These are phyloP conservation scores for Jamesozyma jinghongensis DNA, from an alignment of 805 yeast species.

Conservation along the genomic window DNA sequence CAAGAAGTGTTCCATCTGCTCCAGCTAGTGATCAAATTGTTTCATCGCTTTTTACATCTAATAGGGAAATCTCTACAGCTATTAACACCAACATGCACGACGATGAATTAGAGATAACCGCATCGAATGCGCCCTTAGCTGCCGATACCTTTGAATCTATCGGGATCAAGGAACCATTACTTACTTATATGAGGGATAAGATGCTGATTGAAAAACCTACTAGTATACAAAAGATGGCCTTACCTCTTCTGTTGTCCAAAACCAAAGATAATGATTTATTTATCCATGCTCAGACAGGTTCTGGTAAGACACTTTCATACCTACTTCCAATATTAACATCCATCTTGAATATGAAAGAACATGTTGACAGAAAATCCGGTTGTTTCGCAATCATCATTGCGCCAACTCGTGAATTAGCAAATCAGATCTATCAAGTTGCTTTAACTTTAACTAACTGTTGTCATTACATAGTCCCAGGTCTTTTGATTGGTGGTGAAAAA, in stretches of 20 bases:
- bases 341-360: constrained; percentile 47
- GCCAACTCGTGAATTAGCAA: constrained; percentile 93
- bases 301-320: constrained; percentile 92
- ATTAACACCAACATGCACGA: constrained; percentile 32
- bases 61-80: constrained; percentile 40
- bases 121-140: constrained; percentile 79
- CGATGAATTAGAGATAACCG: constrained; percentile 30
- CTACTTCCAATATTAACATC: constrained; percentile 72
- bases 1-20: constrained; percentile 6
- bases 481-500: constrained; percentile 97
- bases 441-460: constrained; percentile 65
- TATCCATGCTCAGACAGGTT: constrained; percentile 96
- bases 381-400: constrained; percentile 80
- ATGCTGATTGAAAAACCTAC: constrained; percentile 65
- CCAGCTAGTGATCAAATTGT: constrained; percentile 44
- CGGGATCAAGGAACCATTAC: constrained; percentile 50
- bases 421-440: constrained; percentile 76
- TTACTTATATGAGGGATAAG: constrained; percentile 45
- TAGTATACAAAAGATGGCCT: constrained; percentile 70
- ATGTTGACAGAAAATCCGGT: constrained; percentile 57
- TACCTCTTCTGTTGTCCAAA: constrained; percentile 48
- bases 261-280: constrained; percentile 56
- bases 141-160: constrained; percentile 61
- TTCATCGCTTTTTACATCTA: constrained; percentile 75
- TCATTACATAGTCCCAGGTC: constrained; percentile 87